Evolutionary conservation across 2,329 filamentous ascomycete genomes (phyloP), one percentile per base, ranked within the genome.

Genomic region (Bipolaris bicolor): DNA sequence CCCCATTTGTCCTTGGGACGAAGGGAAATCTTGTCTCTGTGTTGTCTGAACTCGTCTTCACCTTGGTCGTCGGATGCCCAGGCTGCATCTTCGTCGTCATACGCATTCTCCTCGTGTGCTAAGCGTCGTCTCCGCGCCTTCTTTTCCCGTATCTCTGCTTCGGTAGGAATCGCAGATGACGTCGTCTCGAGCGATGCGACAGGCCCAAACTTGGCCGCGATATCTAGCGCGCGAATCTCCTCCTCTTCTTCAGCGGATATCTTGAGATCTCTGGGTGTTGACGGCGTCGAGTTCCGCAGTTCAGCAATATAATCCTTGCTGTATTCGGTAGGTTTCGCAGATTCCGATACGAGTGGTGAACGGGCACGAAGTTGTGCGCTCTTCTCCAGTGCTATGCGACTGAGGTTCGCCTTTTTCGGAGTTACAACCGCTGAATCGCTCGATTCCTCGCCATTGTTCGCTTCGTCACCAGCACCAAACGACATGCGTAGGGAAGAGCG

Each of bases 301-400:
- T 97, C 91, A 33, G 90, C 88, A 18, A 99, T 82, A 64, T 94
- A 91, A 66, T 96, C 91, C 69, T 90, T 90, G 79, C 85, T 96
- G 74, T 99, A 98, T 57, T 90, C 87, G 13, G 62, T 50, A 0
- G 70, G 65, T 9, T 75, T 86, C 0, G 91, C 75, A 2, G 81
- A 79, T n/a, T 81, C 76, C 60, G 81, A 67, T 49, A 81, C 76
- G 68, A 78, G 70, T 0, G 80, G 79, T 10, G 81, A 77, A 34
- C 78, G 76, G n/a, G 79, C 75, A 66, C 85, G 86, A 78, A 89
- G 73, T 72, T 83, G 79, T 0, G 89, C 85, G 69, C 85, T 90
- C 61, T 86, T 88, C 70, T 92, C 88, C 1, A 88, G 76, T 1
- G 86, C 87, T 56, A 87, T 81, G 53, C 87, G 82, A 31, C 86